Percentiles rank a stretch among this genome's conserved stretches.
Conservation (phyloP, 2,329 filamentous ascomycete species). For the Fonsecaea multimorphosa region DNA sequence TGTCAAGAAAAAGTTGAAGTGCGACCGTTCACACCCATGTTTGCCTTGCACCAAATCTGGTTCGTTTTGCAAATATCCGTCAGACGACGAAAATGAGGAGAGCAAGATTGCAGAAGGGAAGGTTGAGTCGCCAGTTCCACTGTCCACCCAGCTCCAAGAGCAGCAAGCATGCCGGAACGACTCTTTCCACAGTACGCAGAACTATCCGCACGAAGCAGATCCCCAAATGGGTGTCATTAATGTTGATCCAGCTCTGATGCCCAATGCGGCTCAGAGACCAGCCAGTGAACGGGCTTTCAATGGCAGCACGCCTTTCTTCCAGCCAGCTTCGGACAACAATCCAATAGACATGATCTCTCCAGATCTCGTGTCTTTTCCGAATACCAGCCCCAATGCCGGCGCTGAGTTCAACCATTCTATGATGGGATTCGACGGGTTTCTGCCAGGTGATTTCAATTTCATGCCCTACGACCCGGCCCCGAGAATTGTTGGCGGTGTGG, state of each 20-base stretch:
- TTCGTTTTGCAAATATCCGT: constrained; percentile 27
- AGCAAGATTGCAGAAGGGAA: constrained; percentile 14
- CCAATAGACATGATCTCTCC: constrained; percentile 22
- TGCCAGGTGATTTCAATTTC: constrained; percentile 30
- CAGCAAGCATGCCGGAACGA: constrained; percentile 5
- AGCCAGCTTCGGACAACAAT: constrained; percentile 19
- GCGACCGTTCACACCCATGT: constrained; percentile 29
- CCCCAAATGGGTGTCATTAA: constrained; percentile 5
- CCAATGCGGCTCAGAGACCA: constrained; percentile 9
- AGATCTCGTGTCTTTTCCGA: constrained; percentile 26
- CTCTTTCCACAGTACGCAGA: constrained; percentile 6
- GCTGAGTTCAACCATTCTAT: constrained; percentile 24
- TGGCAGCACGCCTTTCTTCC: constrained; percentile 18
- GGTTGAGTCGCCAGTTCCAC: constrained; percentile 12
- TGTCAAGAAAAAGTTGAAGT: constrained; percentile 35
- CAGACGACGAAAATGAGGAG: constrained; percentile 9
- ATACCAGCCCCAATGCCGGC: constrained; percentile 23
- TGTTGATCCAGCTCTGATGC: constrained; percentile 2
- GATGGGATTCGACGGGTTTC: constrained; percentile 24
- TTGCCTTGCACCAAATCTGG: constrained; percentile 22
- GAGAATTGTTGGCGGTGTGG: constrained; percentile 26
- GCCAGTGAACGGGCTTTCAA: constrained; percentile 7
- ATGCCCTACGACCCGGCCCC: constrained; percentile 24
- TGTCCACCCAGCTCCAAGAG: constrained; percentile 11
- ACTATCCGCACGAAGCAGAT: constrained; percentile 10